Evolutionary conservation across 2,329 filamentous ascomycete genomes (phyloP), one percentile per base, ranked within the genome.

Genomic region (Pseudogymnoascus sp.): DNA sequence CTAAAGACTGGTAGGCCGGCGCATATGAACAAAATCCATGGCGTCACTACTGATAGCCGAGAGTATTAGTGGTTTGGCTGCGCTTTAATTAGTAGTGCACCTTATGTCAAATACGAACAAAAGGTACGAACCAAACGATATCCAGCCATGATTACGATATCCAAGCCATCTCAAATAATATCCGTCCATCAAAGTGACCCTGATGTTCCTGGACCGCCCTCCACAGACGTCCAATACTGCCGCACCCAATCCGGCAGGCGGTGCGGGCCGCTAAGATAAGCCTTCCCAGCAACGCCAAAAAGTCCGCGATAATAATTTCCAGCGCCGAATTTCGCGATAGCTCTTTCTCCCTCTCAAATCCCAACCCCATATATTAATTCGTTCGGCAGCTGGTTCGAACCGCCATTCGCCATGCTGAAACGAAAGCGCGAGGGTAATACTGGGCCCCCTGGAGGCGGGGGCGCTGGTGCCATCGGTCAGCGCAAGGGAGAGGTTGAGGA

Each of bases 351-450:
- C 45, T 31, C 26, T 54, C 47, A 54, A 31, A 31, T 31, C 26
- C 26, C 47, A 14, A 4, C 23, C 7, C n/a, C 14, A 21, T 18
- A 57, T 31, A 34, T 21, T 18, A 57, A 57, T 34, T 18, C 29
- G 29, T 34, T 18, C 29, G 29, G 4, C 5, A 8, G 29, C n/a
- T 4, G n/a, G 51, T 34, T 34, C 29, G 51, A 31, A 34, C 26
- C n/a, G 29, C 51, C 29, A 34, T 57, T 26, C 7, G 51, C 18
- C 34, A 85, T 86, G 83, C 76, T 79, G 37, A 87, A 87, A 76
- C 78, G 84, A 67, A 86, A 86, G 76, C 78, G 83, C 64, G 72
- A 72, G 5, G 68, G 72, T 64, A 78, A 81, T 21, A 66, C 51
- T 10, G 54, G 11, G 65, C 63, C 1, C 23, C 31, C 31, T 36